A percentile compares a stretch with the other conserved stretches of the same genome.
Evolutionary conservation across 306 rosid genomes (phyloP).

Genomic region (Cucumis sativus): Cucumber_9930_V3 NC_026656.2:17655001-17655500

Average conservation of each 20-base stretch:
- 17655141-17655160: conserved; percentile 40
- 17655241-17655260: conserved; percentile 86
- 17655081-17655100: conserved; percentile 10
- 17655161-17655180: conserved; percentile 18
- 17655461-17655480: conserved; percentile 3
- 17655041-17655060: conserved; percentile 41
- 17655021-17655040: conserved; percentile 1
- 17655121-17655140: conserved; percentile 33
- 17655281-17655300: conserved; percentile 29
- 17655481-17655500: background rate
- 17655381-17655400: conserved; percentile 14
- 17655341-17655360: conserved; percentile 40
- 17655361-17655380: conserved; percentile 14
- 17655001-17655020: background rate
- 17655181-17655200: conserved; percentile 15
- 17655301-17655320: conserved; percentile 51
- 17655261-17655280: conserved; percentile 51
- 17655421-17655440: conserved; percentile 1
- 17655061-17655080: conserved; percentile 26
- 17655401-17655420: conserved; percentile 21
- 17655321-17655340: conserved; percentile 65
- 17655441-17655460: background rate
- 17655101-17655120: conserved; percentile 18
- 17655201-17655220: conserved; percentile 56
- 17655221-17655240: conserved; percentile 84